These are phyloP conservation scores for Striga asiatica DNA, from an alignment of 257 asterid genomes.

Conservation along the genomic window DNA sequence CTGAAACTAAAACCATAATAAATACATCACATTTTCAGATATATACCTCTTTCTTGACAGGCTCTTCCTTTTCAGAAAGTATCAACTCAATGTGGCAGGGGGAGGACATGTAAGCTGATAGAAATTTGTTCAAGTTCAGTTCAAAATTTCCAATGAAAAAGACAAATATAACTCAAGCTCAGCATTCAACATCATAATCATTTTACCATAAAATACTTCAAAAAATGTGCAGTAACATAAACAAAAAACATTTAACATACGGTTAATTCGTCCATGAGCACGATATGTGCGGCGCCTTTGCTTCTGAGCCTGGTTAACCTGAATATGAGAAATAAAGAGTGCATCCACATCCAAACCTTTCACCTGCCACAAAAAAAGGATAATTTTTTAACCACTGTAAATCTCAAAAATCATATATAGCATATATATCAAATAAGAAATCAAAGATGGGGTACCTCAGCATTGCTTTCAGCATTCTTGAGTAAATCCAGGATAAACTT, in stretches of 20 bases:
- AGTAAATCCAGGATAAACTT: conserved; percentile 57
- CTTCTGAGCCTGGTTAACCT: conserved; percentile 59
- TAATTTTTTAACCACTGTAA: background rate
- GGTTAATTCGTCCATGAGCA: conserved; percentile 66
- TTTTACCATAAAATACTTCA: too few species aligned
- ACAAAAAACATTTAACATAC: conserved; percentile 16
- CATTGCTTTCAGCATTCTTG: conserved; percentile 26
- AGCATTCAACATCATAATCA: too few species aligned
- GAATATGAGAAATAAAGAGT: conserved; percentile 36
- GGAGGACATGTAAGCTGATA: conserved; percentile 54
- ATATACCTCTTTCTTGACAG: conserved; percentile 65
- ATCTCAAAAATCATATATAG: too few species aligned
- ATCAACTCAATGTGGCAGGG: conserved; percentile 66
- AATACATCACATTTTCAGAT: too few species aligned
- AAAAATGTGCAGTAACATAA: background rate
- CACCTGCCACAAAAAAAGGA: conserved; percentile 24
- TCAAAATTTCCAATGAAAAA: background rate
- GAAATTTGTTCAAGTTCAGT: background rate
- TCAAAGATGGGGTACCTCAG: conserved; percentile 25
- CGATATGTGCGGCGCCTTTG: conserved; percentile 71
- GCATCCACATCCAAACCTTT: conserved; percentile 52
- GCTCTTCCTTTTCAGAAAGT: conserved; percentile 53
- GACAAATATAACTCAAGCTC: background rate
- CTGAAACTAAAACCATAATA: too few species aligned
- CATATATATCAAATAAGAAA: background rate